Evolutionary conservation across 768 basidiomycete genomes (phyloP), one percentile per base, ranked within the genome.

Genomic region (Tephrocybe sp.): DNA sequence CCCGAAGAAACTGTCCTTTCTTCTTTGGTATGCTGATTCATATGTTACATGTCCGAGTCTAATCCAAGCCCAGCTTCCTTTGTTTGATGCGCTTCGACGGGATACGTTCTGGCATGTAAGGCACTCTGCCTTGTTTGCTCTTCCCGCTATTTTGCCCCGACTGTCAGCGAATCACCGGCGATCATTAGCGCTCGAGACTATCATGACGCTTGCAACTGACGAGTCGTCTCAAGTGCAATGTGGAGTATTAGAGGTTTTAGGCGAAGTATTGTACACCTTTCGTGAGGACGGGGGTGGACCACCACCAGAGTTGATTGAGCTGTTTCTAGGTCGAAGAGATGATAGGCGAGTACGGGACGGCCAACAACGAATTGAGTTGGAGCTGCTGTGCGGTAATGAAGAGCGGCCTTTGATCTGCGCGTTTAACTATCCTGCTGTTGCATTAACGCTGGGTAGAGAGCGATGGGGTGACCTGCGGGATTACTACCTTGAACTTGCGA

Each of bases 351-450:
- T 71, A 11, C 69, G 72, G 34, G 71, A 75, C 44, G 74, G 69
- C 14, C 68, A 72, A 52, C 72, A 64, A 52, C 55, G 58, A 22
- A 44, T 56, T 13, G 59, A 65, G 1, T 39, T 75, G 53, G 75
- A 78, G 49, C 66, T 71, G 32, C 79, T 83, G 60, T 79, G 75
- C 60, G 73, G 77, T 34, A 87, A 92, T 62, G 80, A 84, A 3
- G 79, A 85, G 43, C 82, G 91, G 10, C 80, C 87, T 1, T 72
- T 91, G 17, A 83, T 91, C 38, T 89, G 87, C 64, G 89, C 89
- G 5, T 93, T 92, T 70, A 92, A 97, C 69, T 89, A 89, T 62
- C 96, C 96, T 19, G 95, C 93, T 5, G 89, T 98, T 7, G 82
- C 85, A 3, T 75, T 93, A 5, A 89, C 93, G 0, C 73, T 97